phyloP scores from a whole-genome alignment of 2,329 filamentous ascomycete genomes.

The Stachybotrys chartarum region DNA sequence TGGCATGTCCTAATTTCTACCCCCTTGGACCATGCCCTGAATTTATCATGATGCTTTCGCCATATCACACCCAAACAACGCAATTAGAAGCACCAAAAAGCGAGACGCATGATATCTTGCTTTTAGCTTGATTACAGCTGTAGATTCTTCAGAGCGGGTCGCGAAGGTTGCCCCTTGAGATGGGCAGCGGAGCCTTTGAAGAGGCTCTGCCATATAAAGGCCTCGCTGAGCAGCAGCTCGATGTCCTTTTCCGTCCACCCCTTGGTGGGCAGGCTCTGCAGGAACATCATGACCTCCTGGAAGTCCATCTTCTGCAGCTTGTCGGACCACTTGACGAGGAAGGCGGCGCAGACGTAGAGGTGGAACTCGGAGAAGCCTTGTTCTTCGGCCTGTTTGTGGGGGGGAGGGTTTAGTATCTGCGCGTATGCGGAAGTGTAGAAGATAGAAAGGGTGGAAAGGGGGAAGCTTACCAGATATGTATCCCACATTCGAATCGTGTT shows the following conservation, averaged over 20 bases:
- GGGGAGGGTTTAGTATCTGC: neutral
- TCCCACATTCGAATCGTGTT: constrained; percentile 99
- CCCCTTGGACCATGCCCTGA: too few species aligned
- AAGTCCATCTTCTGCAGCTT: constrained; percentile 97
- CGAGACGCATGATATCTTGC: neutral
- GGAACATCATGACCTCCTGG: constrained; percentile 98
- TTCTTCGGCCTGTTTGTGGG: constrained; percentile 70
- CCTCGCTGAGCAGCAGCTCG: constrained; percentile 88
- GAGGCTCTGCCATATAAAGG: constrained; percentile 97
- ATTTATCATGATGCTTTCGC: too few species aligned
- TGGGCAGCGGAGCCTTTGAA: constrained; percentile 94
- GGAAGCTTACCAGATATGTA: constrained; percentile 76
- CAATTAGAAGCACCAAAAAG: too few species aligned
- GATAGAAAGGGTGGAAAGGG: neutral
- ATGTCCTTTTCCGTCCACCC: constrained; percentile 98
- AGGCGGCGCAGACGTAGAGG: constrained; percentile 95
- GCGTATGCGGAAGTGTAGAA: constrained; percentile 1
- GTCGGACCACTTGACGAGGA: constrained; percentile 96
- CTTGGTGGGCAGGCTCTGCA: constrained; percentile 87
- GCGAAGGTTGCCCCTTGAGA: constrained; percentile 49
- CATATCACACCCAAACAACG: too few species aligned
- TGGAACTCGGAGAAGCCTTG: constrained; percentile 98
- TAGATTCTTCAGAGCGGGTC: constrained; percentile 26
- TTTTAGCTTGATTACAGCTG: constrained; percentile 21
- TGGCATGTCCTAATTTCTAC: too few species aligned